Base-by-base conservation (phyloP, 1,139 yeast genomes). In the Meyerozyma elateridarum region DNA sequence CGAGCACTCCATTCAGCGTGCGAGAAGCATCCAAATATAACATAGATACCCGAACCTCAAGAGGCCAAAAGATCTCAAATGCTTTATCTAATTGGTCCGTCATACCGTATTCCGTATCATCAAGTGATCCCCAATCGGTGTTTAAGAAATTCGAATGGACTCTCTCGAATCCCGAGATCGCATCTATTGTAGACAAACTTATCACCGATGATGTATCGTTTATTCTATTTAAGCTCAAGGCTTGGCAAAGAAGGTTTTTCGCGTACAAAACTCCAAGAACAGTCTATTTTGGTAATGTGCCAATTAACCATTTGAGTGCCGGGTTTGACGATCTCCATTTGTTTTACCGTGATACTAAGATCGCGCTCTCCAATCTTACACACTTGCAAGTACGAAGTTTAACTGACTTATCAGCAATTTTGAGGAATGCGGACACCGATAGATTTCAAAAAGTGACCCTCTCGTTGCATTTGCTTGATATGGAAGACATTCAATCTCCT, bases 241-340 rank as follows among this genome's bases (percentile, higher is more conserved):
- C 37, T 16, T 42, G 46, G 48, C 21, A 14, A 7, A 17, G 26
- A 11, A n/a, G 29, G 15, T 32, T 31, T 25, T 28, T 43, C 14
- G n/a, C 15, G 8, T 8, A 22, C 19, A 14, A 28, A 7, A 15
- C 16, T 5, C 26, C 24, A 6, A 8, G 21, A 12, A 6, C 21
- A 9, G 20, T 29, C 11, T 35, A 34, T 31, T 33, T 44, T 31
- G 44, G 43, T 3, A 35, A 35, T 16, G 35, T 76, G 4, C 45
- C 46, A 1, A 22, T 36, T 14, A 38, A 32, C 25, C 48, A 44
- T 17, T 34, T 41, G 13, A 29, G 30, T 20, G 34, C 31, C 15
- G 41, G 31, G 9, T 38, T 36, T 29, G 46, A 38, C n/a, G 46
- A 44, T 18, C 9, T 42, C 8, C 29, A 25, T 17, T 29, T 22